phyloP scores from a whole-genome alignment of 345 rosid species.

The Eucalyptus guilfoylei region DNA sequence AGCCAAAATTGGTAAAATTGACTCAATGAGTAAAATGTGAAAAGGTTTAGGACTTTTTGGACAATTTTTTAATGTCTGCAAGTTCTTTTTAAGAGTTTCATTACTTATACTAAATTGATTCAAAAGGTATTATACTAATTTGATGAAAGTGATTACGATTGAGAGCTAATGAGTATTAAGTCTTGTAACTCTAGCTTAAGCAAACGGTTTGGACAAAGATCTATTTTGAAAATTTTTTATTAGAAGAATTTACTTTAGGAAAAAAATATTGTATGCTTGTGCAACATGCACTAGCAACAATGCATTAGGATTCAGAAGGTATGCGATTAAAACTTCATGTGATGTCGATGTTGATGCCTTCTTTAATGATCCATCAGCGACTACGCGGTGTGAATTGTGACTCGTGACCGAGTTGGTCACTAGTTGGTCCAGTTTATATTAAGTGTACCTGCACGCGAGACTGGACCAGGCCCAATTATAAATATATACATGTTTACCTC shows the following conservation, averaged over 20 bases:
- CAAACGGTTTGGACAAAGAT: background rate
- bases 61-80: background rate
- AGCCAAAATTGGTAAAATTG: fast-evolving
- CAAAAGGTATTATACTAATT: background rate
- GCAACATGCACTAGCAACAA: background rate
- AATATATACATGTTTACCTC: background rate
- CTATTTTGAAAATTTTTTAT: background rate
- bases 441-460: background rate
- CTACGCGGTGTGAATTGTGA: background rate
- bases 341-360: no score
- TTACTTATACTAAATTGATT: background rate
- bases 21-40: no score
- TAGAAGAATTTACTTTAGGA: background rate
- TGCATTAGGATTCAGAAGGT: background rate
- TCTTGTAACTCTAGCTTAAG: background rate
- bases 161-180: background rate
- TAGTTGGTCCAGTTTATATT: background rate
- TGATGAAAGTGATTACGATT: background rate
- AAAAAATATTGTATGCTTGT: background rate
- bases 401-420: background rate
- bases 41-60: no score
- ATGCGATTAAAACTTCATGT: background rate
- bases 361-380: background rate
- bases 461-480: background rate
- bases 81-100: background rate